These are phyloP conservation scores for Powellomyces hirtus DNA, from an alignment of 192 early-diverging fungal genomes.

Conservation along the genomic window DNA sequence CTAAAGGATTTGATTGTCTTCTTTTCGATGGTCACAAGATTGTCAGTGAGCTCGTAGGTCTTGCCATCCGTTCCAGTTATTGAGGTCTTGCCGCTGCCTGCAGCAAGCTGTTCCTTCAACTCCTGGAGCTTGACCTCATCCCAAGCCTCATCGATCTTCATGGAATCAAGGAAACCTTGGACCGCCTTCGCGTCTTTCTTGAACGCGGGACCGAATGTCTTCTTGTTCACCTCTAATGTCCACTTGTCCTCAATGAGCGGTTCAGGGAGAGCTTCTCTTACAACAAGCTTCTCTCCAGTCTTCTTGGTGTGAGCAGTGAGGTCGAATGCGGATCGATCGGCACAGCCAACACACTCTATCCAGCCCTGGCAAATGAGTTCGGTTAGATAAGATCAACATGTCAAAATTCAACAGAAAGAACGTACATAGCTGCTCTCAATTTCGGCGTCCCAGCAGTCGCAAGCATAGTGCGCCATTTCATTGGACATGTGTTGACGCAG, in stretches of 20 bases:
- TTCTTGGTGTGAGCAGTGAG: slow-evolving; percentile 83
- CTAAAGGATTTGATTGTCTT: slow-evolving; percentile 47
- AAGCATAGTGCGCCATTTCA: slow-evolving; percentile 99
- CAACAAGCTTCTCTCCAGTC: slow-evolving; percentile 92
- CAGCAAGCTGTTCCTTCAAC: slow-evolving; percentile 47
- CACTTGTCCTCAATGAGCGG: slow-evolving; percentile 75
- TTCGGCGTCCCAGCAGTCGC: slow-evolving; percentile 96
- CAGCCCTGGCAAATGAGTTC: slow-evolving; percentile 68
- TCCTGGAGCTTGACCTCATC: slow-evolving; percentile 55
- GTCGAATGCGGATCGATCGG: slow-evolving; percentile 98
- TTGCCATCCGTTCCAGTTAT: slow-evolving; percentile 64
- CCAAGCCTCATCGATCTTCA: slow-evolving; percentile 37
- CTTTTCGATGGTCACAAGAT: slow-evolving; percentile 47
- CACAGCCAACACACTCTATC: slow-evolving; percentile 99
- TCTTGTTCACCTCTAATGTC: slow-evolving; percentile 84
- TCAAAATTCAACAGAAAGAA: slow-evolving; percentile 4
- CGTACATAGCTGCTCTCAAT: slow-evolving; percentile 82
- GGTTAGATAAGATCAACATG: not conserved
- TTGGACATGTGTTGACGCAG: slow-evolving; percentile 99
- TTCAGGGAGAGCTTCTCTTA: slow-evolving; percentile 82
- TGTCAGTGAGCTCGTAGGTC: slow-evolving; percentile 59
- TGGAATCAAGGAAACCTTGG: slow-evolving; percentile 69
- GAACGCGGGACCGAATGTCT: slow-evolving; percentile 87
- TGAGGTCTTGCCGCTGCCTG: slow-evolving; percentile 36
- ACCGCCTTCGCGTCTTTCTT: slow-evolving; percentile 90